Base-by-base conservation (phyloP, 495 filamentous ascomycete species). In the Pseudevernia furfuracea region DNA sequence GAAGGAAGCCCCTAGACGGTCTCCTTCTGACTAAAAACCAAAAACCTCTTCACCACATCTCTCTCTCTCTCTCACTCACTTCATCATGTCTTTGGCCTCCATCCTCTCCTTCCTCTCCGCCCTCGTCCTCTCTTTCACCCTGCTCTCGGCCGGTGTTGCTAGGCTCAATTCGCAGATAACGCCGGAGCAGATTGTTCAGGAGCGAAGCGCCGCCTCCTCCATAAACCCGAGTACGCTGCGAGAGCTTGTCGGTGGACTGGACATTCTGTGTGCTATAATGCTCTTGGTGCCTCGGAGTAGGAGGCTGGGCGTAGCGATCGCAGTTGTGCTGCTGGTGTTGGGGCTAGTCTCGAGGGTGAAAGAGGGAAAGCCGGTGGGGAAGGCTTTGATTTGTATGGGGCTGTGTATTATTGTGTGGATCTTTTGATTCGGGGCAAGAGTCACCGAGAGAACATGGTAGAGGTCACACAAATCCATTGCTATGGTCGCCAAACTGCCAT, bases 231-330 rank as follows among this genome's bases (percentile, higher is more conserved):
- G 12, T 19, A 32, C 21, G n/a, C 39, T 36, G 11, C 28, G 53
- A 34, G 56, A 64, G 15, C 8, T 59, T 10, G 46, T 53, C 11
- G 62, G 53, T 15, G 34, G 49, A 19, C 21, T 64, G 23, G 62
- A 64, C 32, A 1, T 64, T 21, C 3, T 64, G n/a, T 64, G 62
- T 25, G 55, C 55, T 19, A 19, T 64, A 14, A 38, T 64, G 55
- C 37, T 58, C 36, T 41, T 66, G 14, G 39, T 62, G 23, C 59
- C 52, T 4, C 28, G 34, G 30, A 56, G 25, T 11, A 41, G 59
- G 32, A 52, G 46, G 43, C n/a, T 39, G 36, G 34, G 56, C 25
- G 61, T 38, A 1, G 30, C 19, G 17, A 30, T 44, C 12, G 61
- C 61, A 25, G 36, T 55, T 21, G 36, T 23, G 44, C 39, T 64